phyloP scores from a whole-genome alignment of 108 stramenopile genomes.

The Seminavis robusta region DNA sequence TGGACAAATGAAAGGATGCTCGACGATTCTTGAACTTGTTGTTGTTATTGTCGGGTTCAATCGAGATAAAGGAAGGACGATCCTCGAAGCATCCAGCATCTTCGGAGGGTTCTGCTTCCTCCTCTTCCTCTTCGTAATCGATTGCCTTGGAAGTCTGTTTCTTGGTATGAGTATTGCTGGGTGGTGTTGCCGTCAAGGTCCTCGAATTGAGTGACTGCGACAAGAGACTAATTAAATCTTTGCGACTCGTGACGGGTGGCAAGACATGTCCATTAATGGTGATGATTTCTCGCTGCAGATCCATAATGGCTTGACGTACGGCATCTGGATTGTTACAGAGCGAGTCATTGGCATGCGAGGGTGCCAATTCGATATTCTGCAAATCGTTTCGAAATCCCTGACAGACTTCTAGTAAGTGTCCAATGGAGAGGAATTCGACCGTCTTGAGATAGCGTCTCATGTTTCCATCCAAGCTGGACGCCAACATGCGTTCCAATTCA shows the following conservation, averaged over 20 bases:
- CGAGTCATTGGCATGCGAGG: constrained; percentile 29
- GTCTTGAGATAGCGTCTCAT: constrained; percentile 70
- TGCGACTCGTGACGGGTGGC: constrained; percentile 69
- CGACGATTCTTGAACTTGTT: not conserved
- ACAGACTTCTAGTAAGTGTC: constrained; percentile 81
- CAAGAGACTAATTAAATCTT: constrained; percentile 57
- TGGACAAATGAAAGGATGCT: constrained; percentile 49
- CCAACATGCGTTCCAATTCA: constrained; percentile 73
- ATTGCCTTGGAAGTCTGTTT: no score
- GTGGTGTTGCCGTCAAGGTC: constrained; percentile 20
- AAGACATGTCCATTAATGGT: constrained; percentile 82
- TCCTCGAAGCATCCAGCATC: not conserved
- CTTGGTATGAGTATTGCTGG: not conserved
- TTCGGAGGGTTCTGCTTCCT: not conserved
- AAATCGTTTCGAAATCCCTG: constrained; percentile 50
- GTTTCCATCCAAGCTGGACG: constrained; percentile 42
- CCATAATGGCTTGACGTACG: constrained; percentile 72
- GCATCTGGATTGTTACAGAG: constrained; percentile 35
- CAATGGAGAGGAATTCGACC: constrained; percentile 73
- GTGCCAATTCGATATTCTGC: constrained; percentile 71
- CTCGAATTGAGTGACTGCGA: constrained; percentile 61
- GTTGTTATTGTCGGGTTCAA: not conserved
- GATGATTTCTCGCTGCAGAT: constrained; percentile 79
- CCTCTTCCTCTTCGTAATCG: not conserved
- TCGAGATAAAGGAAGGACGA: no score